phyloP scores from a whole-genome alignment of 1,284 basidiomycete species.

The Leccinum griseonigrum region DNA sequence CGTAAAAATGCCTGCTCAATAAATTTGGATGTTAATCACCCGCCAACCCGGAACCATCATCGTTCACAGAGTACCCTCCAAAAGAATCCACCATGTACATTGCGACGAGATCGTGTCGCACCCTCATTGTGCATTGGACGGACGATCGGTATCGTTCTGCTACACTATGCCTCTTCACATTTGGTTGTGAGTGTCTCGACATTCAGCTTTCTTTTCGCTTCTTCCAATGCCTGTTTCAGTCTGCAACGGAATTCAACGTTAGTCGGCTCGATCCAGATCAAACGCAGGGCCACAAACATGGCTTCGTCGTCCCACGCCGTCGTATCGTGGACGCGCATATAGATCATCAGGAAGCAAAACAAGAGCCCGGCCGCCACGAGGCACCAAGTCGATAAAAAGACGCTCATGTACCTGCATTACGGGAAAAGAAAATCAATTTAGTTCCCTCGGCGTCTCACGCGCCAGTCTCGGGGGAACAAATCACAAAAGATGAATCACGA shows the following conservation, averaged over 20 bases:
- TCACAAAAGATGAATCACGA: not conserved
- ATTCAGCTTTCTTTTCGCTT: not conserved
- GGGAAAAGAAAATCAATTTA: not conserved
- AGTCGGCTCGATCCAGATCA: not conserved
- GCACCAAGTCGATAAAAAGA: conserved; percentile 33
- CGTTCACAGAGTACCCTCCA: not conserved
- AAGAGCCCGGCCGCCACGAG: conserved; percentile 29
- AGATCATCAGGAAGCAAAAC: conserved; percentile 34
- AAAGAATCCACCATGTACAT: not conserved
- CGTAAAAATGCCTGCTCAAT: not conserved
- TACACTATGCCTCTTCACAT: not conserved
- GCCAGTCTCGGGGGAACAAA: not conserved
- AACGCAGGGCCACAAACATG: conserved; percentile 9
- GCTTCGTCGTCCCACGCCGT: conserved; percentile 31
- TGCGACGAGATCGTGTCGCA: not conserved
- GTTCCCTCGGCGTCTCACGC: not conserved
- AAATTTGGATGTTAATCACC: not conserved
- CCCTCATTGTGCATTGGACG: not conserved
- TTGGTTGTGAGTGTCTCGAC: not conserved
- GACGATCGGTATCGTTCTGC: not conserved
- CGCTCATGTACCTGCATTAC: conserved; percentile 16
- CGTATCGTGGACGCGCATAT: conserved; percentile 29
- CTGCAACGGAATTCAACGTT: not conserved
- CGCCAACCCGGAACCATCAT: not conserved
- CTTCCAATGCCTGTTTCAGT: conserved; percentile 3